Evolutionary conservation across 495 filamentous ascomycete genomes (phyloP), one percentile per base, ranked within the genome.

Genomic region (Penicillium flavigenum): DNA sequence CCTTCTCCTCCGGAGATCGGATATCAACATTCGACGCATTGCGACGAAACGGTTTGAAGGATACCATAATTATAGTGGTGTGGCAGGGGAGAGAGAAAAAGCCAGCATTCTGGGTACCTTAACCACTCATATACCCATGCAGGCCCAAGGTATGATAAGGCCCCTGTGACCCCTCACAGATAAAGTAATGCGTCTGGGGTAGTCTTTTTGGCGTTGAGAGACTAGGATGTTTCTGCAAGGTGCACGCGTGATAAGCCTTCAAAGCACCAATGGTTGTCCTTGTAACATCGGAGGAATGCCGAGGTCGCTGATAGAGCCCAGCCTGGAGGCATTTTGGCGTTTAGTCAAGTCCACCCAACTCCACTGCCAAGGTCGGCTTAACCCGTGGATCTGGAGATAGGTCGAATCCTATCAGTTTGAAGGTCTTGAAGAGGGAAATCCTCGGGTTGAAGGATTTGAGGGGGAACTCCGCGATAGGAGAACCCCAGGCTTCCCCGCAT

Each of bases 1-100:
- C 64, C 52, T 58, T 69, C 45, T 71, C 69, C 16, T 69, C 66
- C 5, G 60, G 24, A 14, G 69, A 63, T 14, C 68, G 63, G 41
- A 57, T 34, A 61, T 59, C 53, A 14, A 32, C 41, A 14, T 53
- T 48, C 5, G 52, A 19, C 36, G 61, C 51, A 51, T 45, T 46
- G 14, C 57, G 62, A 34, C 63, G 56, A 48, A 66, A 62, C 12
- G 57, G 11, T 38, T 60, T 62, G 49, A 60, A 62, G 10, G 55
- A 50, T 16, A 59, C 63, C 66, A 70, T 68, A 11, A 9, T 27
- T 36, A 12, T 32, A n/a, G 22, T n/a, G 26, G 31, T 8, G 42
- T 49, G 49, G 26, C 9, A 7, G 38, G 16, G n/a, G 6, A 0
- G n/a, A 17, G 56, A 22, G 41, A 41, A 42, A 41, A 20, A 42